A percentile compares a stretch with the other conserved stretches of the same genome.
Evolutionary conservation across 768 basidiomycete species (phyloP).

Genomic region (Lepiota subincarnata): DNA sequence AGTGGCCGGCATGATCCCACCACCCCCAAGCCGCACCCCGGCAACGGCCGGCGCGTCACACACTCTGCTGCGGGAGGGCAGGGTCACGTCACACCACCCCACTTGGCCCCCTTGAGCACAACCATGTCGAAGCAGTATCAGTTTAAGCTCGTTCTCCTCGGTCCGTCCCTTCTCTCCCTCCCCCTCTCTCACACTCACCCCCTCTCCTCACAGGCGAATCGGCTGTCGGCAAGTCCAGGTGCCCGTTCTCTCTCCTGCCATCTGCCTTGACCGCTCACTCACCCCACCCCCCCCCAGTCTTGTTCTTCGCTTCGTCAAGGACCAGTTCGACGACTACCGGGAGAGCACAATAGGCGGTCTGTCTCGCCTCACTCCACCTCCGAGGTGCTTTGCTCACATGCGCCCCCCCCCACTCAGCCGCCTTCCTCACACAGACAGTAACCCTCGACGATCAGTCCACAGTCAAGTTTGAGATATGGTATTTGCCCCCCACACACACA

Average conservation of each 20-base stretch:
- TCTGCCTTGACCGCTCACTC: conserved; percentile 20
- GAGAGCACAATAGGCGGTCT: conserved; percentile 91
- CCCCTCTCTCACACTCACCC: conserved; percentile 13
- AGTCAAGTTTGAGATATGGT: conserved; percentile 99
- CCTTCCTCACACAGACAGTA: conserved; percentile 98
- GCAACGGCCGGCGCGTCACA: background rate
- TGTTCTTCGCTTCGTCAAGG: conserved; percentile 94
- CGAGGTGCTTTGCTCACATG: conserved; percentile 11
- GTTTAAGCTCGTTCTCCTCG: conserved; percentile 95
- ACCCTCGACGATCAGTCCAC: conserved; percentile 83
- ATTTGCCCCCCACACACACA: background rate
- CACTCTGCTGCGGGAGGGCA: conserved; percentile 3
- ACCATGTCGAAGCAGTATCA: conserved; percentile 90
- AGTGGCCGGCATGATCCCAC: conserved; percentile 8
- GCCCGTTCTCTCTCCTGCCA: conserved; percentile 16
- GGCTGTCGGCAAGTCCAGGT: conserved; percentile 97
- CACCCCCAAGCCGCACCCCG: background rate
- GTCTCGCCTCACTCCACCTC: conserved; percentile 15
- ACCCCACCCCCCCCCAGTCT: conserved; percentile 47
- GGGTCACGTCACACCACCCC: conserved; percentile 17
- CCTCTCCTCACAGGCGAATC: conserved; percentile 76
- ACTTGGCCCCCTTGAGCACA: conserved; percentile 24
- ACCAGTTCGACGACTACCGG: conserved; percentile 93
- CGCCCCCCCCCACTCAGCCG: conserved; percentile 50
- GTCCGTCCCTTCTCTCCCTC: conserved; percentile 38